Conservation (phyloP, 2,329 filamentous ascomycete species). For the Paecilomyces sp. region DNA sequence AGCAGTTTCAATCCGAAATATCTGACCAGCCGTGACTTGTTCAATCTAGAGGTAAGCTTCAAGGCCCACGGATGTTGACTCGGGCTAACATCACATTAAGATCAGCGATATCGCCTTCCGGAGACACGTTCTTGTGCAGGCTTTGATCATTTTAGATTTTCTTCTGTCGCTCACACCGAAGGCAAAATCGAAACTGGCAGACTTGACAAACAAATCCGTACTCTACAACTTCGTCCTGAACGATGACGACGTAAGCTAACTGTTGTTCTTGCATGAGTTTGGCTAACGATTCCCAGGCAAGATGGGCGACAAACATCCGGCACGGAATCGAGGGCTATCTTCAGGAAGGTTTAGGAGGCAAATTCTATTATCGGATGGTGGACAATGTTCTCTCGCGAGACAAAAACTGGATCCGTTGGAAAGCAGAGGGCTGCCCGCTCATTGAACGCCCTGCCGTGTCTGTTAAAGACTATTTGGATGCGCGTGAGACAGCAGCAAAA, state of each 20-base stretch:
- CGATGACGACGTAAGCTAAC: constrained; percentile 66
- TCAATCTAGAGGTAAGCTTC: constrained; percentile 72
- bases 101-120: constrained; percentile 92
- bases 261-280: constrained; percentile 3
- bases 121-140: constrained; percentile 89
- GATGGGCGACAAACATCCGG: constrained; percentile 78
- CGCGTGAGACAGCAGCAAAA: constrained; percentile 59
- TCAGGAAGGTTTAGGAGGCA: constrained; percentile 70
- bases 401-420: constrained; percentile 99
- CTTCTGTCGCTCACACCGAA: constrained; percentile 79
- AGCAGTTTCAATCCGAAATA: constrained; percentile 95
- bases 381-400: constrained; percentile 92
- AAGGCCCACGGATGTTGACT: constrained; percentile 7
- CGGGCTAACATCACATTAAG: constrained; percentile 37
- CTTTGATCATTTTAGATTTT: constrained; percentile 90
- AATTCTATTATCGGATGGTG: constrained; percentile 93
- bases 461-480: constrained; percentile 60
- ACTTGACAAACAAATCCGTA: constrained; percentile 77
- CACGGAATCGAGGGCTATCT: constrained; percentile 74
- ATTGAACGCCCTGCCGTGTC: constrained; percentile 72
- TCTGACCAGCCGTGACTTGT: constrained; percentile 91
- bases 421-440: constrained; percentile 82
- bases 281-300: constrained; percentile 47
- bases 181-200: constrained; percentile 70
- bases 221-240: constrained; percentile 71